Percentiles rank a stretch among this genome's conserved stretches.
Conservation (phyloP, 345 rosid genomes). For the Capsella bursapastoris region DNA sequence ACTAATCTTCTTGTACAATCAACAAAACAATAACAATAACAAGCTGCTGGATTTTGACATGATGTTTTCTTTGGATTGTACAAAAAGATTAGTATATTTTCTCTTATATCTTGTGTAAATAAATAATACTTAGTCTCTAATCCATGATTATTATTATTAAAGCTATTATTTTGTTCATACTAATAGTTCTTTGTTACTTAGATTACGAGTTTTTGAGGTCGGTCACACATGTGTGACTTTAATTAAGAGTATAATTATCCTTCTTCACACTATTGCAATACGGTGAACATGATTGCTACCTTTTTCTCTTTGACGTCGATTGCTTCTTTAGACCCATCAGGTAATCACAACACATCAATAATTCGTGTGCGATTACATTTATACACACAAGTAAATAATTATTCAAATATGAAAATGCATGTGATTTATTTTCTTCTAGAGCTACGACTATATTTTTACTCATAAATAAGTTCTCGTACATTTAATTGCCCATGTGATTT, state of each 20-base stretch:
- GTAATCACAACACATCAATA: not conserved
- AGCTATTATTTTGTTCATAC: not conserved
- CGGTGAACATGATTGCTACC: constrained; percentile 32
- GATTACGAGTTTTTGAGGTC: constrained; percentile 37
- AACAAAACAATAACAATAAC: not conserved
- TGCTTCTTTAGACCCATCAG: not conserved
- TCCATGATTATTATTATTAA: not conserved
- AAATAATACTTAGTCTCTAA: not conserved
- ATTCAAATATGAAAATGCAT: not conserved
- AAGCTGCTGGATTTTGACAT: not conserved
- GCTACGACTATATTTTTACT: not conserved
- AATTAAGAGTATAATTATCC: constrained; percentile 11
- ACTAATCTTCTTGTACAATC: too few species aligned
- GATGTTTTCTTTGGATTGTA: constrained; percentile 11
- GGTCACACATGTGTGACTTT: constrained; percentile 37
- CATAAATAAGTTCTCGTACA: constrained; percentile 5
- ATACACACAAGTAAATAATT: not conserved
- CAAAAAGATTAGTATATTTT: not conserved
- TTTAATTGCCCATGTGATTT: constrained; percentile 13
- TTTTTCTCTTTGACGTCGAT: constrained; percentile 22
- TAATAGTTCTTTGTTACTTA: constrained; percentile 3
- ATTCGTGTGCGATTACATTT: not conserved
- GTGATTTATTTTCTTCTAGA: not conserved
- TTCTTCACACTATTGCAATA: not conserved
- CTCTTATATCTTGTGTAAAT: not conserved